These are phyloP conservation scores for Dictyostelium intermedium DNA, from an alignment of 78 protist genomes.

Conservation along the genomic window DNA sequence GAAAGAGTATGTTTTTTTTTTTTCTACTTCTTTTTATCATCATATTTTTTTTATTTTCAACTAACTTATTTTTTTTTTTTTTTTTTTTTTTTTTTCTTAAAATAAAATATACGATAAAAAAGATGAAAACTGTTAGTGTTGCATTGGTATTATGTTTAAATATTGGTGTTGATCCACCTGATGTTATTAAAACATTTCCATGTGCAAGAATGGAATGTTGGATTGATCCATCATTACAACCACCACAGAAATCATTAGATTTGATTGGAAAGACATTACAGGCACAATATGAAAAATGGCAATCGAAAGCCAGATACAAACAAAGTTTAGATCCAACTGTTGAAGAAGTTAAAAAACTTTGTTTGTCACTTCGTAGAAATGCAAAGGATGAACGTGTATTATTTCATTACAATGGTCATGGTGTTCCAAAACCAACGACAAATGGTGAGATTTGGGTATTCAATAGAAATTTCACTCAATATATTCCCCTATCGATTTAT, in stretches of 20 bases:
- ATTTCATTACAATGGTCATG: slow-evolving; percentile 99
- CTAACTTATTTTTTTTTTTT: not conserved
- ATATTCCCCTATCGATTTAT: slow-evolving; percentile 94
- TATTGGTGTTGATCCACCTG: slow-evolving; percentile 99
- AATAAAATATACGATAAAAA: too few relatives aligned
- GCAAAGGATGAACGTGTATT: slow-evolving; percentile 96
- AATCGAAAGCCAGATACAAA: slow-evolving; percentile 86
- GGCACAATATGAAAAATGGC: slow-evolving; percentile 93
- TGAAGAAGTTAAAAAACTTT: slow-evolving; percentile 87
- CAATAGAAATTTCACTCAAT: slow-evolving; percentile 97
- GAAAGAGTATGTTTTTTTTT: slow-evolving; percentile 69
- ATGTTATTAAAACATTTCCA: slow-evolving; percentile 89
- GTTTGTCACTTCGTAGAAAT: slow-evolving; percentile 84
- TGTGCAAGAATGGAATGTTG: slow-evolving; percentile 95
- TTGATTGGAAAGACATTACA: slow-evolving; percentile 88
- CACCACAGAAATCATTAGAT: slow-evolving; percentile 92
- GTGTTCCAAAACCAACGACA: slow-evolving; percentile 98
- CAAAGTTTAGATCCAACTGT: slow-evolving; percentile 87
- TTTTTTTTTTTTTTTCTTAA: not conserved
- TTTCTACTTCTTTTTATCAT: not conserved
- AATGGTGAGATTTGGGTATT: slow-evolving; percentile 98
- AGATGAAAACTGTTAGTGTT: slow-evolving; percentile 94
- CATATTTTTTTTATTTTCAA: not conserved
- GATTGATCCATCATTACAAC: slow-evolving; percentile 87
- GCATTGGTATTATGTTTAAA: slow-evolving; percentile 95